These are phyloP conservation scores for Mycosarcoma maydis DNA, from an alignment of 1,284 basidiomycete genomes.

Conservation along the genomic window DNA sequence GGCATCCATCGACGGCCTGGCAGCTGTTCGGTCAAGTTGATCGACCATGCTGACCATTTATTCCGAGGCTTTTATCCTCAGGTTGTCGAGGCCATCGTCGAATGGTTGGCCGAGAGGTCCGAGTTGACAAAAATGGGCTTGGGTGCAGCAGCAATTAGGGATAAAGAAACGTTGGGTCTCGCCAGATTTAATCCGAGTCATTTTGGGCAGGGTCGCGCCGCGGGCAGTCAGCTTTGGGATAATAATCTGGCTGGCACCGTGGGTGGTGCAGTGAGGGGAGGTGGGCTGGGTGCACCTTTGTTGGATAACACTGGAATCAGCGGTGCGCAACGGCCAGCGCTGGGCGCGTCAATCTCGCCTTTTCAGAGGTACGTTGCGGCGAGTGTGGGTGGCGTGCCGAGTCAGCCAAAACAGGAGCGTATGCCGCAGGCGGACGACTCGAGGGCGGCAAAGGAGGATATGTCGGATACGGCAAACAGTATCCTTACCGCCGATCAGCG, in stretches of 20 bases:
- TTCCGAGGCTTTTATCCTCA: slow-evolving; percentile 51
- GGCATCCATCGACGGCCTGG: slow-evolving; percentile 30
- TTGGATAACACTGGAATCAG: slow-evolving; percentile 12
- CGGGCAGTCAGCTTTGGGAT: slow-evolving; percentile 15
- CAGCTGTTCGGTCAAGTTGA: slow-evolving; percentile 34
- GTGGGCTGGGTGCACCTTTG: neutral
- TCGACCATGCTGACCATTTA: slow-evolving; percentile 55
- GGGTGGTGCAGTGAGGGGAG: neutral
- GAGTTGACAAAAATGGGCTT: slow-evolving; percentile 36
- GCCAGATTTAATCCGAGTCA: slow-evolving; percentile 26
- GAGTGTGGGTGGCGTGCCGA: neutral
- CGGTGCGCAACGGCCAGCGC: neutral
- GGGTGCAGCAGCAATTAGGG: slow-evolving; percentile 32
- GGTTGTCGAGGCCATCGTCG: slow-evolving; percentile 45
- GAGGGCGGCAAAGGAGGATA: slow-evolving; percentile 1
- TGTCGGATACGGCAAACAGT: neutral
- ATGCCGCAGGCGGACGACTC: neutral
- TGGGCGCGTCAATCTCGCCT: neutral
- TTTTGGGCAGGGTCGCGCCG: slow-evolving; percentile 5
- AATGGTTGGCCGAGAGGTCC: slow-evolving; percentile 34
- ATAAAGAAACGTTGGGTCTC: slow-evolving; percentile 25
- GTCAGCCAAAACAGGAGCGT: neutral
- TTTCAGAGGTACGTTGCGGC: slow-evolving; percentile 3
- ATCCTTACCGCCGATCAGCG: neutral
- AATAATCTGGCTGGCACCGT: slow-evolving; percentile 20